Conservation (phyloP, 2,329 filamentous ascomycete species). For the Apiospora phragmitis region DNA sequence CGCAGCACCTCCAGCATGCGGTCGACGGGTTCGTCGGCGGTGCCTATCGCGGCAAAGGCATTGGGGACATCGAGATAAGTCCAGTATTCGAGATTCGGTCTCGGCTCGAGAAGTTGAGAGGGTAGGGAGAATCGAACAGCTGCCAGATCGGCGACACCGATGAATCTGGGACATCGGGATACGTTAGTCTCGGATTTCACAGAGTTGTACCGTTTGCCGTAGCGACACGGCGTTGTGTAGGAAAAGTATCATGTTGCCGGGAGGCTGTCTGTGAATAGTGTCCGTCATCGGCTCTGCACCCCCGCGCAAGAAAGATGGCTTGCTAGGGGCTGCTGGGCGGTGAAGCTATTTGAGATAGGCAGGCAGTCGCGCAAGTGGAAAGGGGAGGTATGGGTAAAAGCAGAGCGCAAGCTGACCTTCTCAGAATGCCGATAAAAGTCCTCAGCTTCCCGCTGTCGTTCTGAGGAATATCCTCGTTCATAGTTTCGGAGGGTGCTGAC, state of each 20-base stretch:
- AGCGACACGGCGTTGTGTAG: neutral
- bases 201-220: constrained; percentile 11
- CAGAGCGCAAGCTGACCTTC: constrained; percentile 63
- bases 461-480: constrained; percentile 38
- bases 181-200: constrained; percentile 27
- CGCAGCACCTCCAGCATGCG: constrained; percentile 93
- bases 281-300: constrained; percentile 16
- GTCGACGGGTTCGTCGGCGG: constrained; percentile 86
- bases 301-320: constrained; percentile 12
- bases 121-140: constrained; percentile 94
- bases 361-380: neutral
- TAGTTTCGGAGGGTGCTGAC: constrained; percentile 23
- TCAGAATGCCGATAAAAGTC: constrained; percentile 84
- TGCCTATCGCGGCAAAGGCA: constrained; percentile 80
- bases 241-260: neutral
- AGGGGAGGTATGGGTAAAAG: neutral
- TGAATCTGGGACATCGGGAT: constrained; percentile 64
- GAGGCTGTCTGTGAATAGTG: constrained; percentile 4
- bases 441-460: constrained; percentile 87
- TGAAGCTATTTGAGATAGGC: constrained; percentile 11
- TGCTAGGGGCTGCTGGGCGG: constrained; percentile 9
- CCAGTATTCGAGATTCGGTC: constrained; percentile 98
- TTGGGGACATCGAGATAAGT: constrained; percentile 95
- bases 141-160: constrained; percentile 93
- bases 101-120: constrained; percentile 92